Conservation (phyloP, 208 protist genomes). For the Trypanosoma mega region DNA sequence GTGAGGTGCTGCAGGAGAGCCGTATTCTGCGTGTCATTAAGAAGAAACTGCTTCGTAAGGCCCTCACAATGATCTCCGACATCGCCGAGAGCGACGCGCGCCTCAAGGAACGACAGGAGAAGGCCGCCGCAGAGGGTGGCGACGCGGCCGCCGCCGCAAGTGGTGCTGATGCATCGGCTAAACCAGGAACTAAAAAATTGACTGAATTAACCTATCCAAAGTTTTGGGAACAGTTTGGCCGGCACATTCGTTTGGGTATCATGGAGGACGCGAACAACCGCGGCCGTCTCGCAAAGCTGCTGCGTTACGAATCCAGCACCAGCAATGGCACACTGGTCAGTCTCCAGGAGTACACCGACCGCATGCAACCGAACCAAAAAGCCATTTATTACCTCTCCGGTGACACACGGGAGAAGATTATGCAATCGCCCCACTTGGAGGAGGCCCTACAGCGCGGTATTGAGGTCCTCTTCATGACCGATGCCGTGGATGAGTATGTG, state of each 20-base stretch:
- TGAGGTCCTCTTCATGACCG: constrained; percentile 95
- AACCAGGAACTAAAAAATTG: constrained; percentile 37
- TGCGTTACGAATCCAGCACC: constrained; percentile 93
- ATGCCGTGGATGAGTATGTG: constrained; percentile 99
- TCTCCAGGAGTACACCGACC: constrained; percentile 90
- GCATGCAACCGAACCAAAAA: constrained; percentile 95
- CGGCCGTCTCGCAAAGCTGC: constrained; percentile 95
- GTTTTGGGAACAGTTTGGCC: constrained; percentile 96
- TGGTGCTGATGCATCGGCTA: constrained; percentile 1
- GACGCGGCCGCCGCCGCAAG: constrained; percentile 12
- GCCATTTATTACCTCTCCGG: constrained; percentile 94
- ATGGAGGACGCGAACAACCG: constrained; percentile 97
- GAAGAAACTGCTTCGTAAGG: constrained; percentile 97
- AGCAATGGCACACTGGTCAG: constrained; percentile 71
- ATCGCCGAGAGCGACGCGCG: constrained; percentile 83
- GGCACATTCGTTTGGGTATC: constrained; percentile 97
- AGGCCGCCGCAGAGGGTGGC: constrained; percentile 33
- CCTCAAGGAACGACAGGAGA: constrained; percentile 42
- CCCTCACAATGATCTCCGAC: constrained; percentile 93
- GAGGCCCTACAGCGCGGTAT: constrained; percentile 77
- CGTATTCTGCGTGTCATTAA: constrained; percentile 96
- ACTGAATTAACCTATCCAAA: constrained; percentile 82
- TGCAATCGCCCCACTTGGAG: constrained; percentile 83
- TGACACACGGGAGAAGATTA: constrained; percentile 71
- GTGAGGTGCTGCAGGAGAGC: constrained; percentile 98